Evolutionary conservation across 495 filamentous ascomycete genomes (phyloP).

Genomic region (Penicillium verhagenii): DNA sequence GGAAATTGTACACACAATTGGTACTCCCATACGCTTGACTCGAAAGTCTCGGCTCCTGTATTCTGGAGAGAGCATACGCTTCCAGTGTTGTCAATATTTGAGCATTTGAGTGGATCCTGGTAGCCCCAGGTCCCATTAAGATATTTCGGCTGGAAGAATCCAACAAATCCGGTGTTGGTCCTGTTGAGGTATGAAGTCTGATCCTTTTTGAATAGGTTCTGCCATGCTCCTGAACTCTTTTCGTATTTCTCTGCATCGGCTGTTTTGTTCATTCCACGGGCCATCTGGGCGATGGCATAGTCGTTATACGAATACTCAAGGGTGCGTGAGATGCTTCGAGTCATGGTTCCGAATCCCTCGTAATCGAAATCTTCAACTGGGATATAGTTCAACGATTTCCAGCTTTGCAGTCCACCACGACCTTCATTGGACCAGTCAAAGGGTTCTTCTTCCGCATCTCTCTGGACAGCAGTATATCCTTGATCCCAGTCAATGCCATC

Average conservation of each 20-base stretch:
- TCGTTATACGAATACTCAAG: constrained; percentile 74
- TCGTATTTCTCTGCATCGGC: constrained; percentile 61
- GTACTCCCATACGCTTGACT: constrained; percentile 72
- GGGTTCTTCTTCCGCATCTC: constrained; percentile 65
- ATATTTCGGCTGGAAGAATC: constrained; percentile 67
- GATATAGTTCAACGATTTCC: constrained; percentile 65
- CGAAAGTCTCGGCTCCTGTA: constrained; percentile 56
- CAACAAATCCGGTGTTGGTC: constrained; percentile 49
- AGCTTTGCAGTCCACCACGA: constrained; percentile 69
- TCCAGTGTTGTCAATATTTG: constrained; percentile 40
- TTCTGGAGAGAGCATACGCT: constrained; percentile 64
- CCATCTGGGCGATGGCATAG: constrained; percentile 57
- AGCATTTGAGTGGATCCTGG: constrained; percentile 55
- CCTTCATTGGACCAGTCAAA: constrained; percentile 71
- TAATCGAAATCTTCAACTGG: constrained; percentile 70
- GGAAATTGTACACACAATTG: constrained; percentile 50
- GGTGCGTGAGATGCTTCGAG: constrained; percentile 65
- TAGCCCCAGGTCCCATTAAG: constrained; percentile 57
- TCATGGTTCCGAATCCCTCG: constrained; percentile 69
- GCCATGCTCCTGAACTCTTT: constrained; percentile 61
- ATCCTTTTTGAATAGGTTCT: constrained; percentile 64
- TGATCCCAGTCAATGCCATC: constrained; percentile 65
- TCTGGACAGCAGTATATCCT: constrained; percentile 65
- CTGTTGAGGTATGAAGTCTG: constrained; percentile 46
- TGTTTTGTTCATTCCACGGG: constrained; percentile 53